Evolutionary conservation across 139 green algal genomes (phyloP).

Genomic region (Chlamydomonas incerta): DNA sequence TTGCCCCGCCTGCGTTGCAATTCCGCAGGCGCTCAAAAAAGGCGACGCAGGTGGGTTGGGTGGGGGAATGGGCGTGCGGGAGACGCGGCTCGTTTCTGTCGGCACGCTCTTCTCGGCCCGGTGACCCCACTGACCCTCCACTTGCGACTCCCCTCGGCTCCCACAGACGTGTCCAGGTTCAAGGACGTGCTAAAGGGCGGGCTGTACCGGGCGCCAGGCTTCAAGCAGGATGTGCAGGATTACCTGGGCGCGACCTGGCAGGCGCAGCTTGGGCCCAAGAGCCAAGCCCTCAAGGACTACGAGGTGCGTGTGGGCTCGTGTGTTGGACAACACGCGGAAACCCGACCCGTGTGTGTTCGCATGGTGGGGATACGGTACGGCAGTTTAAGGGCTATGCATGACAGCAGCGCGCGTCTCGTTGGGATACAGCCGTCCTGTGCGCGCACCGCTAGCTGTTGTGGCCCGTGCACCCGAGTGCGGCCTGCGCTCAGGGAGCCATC

Average conservation of each 20-base stretch:
- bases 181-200: background rate
- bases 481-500: too few species aligned
- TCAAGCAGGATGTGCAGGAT: constrained; percentile 10
- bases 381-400: too few species aligned
- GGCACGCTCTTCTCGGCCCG: too few species aligned
- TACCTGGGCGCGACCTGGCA: constrained; percentile 8
- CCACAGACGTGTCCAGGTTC: background rate
- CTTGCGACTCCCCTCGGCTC: background rate
- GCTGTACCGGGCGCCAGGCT: background rate
- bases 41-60: background rate
- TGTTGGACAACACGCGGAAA: background rate
- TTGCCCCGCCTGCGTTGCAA: too few species aligned
- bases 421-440: too few species aligned
- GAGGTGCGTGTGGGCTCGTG: background rate
- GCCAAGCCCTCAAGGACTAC: background rate
- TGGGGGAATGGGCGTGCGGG: too few species aligned
- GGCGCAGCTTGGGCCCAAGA: background rate
- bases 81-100: background rate
- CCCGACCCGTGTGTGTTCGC: too few species aligned
- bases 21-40: background rate
- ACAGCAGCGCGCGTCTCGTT: too few species aligned
- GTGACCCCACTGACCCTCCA: background rate
- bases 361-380: background rate
- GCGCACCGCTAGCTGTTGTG: too few species aligned
- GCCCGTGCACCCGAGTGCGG: too few species aligned